Evolutionary conservation across 257 asterid genomes (phyloP), one percentile per base, ranked within the genome.

Genomic region (Nicotiana tabacum): DNA sequence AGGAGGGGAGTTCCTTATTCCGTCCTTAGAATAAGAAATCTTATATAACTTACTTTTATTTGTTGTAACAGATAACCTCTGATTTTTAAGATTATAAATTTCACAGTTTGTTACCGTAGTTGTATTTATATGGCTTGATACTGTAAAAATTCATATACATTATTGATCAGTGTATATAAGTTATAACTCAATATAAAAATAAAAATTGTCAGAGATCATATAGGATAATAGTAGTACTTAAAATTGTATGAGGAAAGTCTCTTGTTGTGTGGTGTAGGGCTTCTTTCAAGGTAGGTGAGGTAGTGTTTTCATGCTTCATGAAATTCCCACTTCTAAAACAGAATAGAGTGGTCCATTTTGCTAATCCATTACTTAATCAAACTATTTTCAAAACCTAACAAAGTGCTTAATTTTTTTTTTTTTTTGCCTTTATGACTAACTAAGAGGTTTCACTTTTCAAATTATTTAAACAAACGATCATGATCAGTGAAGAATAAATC

Each of bases 291-390:
- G 62, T 76, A 51, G 80, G 80, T 76, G 46, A 76, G 29, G 9
- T 21, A 51, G 43, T 51, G 80, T 76, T 76, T 76, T 76, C 80
- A 76, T 27, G 39, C 80, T 12, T 76, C 61, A 48, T 72, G 79
- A 51, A 78, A 64, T 37, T 15, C 69, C 83, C 84, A 79, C 58
- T 56, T 27, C 66, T 82, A 58, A 39, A 77, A 79, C 60, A 79
- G 46, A 78, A 7, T 9, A 66, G 83, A 84, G 83, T 84, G 86
- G 81, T 6, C 58, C 82, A 74, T 65, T 84, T 79, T 53, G 66
- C 39, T 55, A n/a, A 53, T 76, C 77, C 57, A 76, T 51, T 29
- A 37, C 21, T 43, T 29, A 2, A 51, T 82, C 74, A 58, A 70
- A 18, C 64, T 51, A 76, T 51, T 27, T 48, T 76, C 80, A 15